Conservation (phyloP, 23 red algal genomes). For the Chondrus crispus region DNA sequence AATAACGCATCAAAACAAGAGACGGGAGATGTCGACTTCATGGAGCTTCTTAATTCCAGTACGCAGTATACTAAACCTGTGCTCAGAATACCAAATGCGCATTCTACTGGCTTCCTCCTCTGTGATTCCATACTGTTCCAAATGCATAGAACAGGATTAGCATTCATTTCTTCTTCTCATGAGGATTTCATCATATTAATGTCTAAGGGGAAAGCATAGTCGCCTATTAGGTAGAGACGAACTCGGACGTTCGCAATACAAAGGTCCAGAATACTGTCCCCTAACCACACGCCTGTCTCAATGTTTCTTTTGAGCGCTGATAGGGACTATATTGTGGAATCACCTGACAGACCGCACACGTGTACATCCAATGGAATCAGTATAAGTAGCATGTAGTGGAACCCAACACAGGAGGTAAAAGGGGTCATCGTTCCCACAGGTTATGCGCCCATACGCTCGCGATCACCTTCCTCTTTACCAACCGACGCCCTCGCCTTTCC, state of each 20-base stretch:
- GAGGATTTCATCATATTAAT: slow-evolving; percentile 11
- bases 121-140: background rate
- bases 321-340: background rate
- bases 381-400: too few species aligned
- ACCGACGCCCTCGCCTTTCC: too few species aligned
- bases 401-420: too few species aligned
- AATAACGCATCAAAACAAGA: background rate
- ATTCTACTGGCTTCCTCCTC: slow-evolving; percentile 16
- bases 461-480: too few species aligned
- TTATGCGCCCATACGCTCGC: too few species aligned
- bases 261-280: background rate
- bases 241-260: background rate
- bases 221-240: slow-evolving; percentile 3
- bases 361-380: too few species aligned
- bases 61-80: background rate
- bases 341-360: slow-evolving; percentile 16
- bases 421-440: too few species aligned
- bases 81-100: slow-evolving; percentile 13
- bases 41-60: background rate
- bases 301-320: background rate
- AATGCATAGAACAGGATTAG: background rate
- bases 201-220: background rate
- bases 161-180: background rate
- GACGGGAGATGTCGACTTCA: background rate
- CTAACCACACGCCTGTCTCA: background rate